Evolutionary conservation across 495 filamentous ascomycete species (phyloP), one percentile per base, ranked within the genome.

Genomic region (Hypoxylon intermedium): DNA sequence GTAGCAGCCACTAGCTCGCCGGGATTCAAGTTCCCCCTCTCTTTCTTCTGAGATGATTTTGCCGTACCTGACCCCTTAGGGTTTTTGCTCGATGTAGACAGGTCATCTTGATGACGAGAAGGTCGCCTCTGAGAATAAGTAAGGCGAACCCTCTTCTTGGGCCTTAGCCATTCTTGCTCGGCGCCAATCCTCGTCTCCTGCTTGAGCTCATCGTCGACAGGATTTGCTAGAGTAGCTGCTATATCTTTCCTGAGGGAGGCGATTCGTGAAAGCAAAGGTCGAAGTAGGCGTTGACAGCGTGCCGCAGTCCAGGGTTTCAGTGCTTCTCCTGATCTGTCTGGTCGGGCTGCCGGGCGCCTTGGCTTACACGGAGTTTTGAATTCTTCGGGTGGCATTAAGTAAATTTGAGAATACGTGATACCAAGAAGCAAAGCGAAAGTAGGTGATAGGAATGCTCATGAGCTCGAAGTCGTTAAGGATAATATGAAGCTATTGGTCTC

Each of bases 221-320:
- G 9, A 12, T 47, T 52, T 24, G 24, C 36, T 20, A 47, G 13
- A 2, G 50, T 18, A 42, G 40, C 15, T 19, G 47, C 34, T 9
- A 45, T 23, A 13, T 78, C 74, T 37, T 79, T 84, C 38, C 75
- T 76, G 11, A 85, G 68, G 6, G 79, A 74, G 53, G 77, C 65
- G 16, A 87, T 75, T 26, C 81, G 78, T 15, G 80, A 77, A 16
- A 81, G 69, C 19, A 87, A 67, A 12, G 82, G 82, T 23, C 83
- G 77, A 18, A 87, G 72, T 5, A 87, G 71, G 9, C 82, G 77
- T 48, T 82, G 75, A 44, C 84, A 87, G 53, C 82, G 67, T 13
- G 82, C 77, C 6, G 82, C 73, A 5, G 81, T 85, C 84, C 84
- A 86, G 23, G 77, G 73, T 40, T 74, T 67, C 44, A 48, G 44